Evolutionary conservation across 2,329 filamentous ascomycete genomes (phyloP).

Genomic region (Samsoniella hepiali): DNA sequence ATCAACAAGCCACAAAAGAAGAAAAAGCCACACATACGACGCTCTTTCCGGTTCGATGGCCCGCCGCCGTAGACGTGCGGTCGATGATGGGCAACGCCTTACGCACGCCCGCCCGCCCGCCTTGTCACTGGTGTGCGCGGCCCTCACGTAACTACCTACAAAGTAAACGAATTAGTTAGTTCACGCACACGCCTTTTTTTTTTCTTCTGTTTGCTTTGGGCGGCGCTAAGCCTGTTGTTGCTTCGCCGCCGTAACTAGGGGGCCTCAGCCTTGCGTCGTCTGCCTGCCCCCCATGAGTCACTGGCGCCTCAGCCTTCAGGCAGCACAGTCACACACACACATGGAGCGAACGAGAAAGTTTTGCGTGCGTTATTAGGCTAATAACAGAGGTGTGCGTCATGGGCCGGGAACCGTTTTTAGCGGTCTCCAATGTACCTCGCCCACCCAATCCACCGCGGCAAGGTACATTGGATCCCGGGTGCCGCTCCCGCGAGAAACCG

Average conservation of each 20-base stretch:
- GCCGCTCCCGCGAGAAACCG: constrained; percentile 1
- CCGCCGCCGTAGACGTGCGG: too few species aligned
- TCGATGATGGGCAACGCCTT: not conserved
- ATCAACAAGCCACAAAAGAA: not conserved
- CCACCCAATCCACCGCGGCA: not conserved
- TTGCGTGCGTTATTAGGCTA: not conserved
- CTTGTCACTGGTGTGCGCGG: constrained; percentile 12
- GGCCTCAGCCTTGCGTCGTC: constrained; percentile 2
- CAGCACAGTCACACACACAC: not conserved
- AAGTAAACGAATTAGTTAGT: too few species aligned
- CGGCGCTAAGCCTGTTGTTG: not conserved
- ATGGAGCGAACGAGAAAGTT: not conserved
- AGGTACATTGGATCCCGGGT: constrained; percentile 3
- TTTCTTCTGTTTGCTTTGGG: too few species aligned
- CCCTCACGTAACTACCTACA: not conserved
- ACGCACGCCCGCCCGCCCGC: constrained; percentile 1
- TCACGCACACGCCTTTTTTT: too few species aligned
- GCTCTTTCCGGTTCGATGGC: too few species aligned
- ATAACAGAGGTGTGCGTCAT: constrained; percentile 4
- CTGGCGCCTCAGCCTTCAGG: not conserved
- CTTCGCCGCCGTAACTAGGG: not conserved
- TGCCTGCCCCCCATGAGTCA: constrained; percentile 6
- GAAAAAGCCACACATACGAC: not conserved
- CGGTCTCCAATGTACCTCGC: not conserved
- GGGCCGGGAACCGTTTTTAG: not conserved